Percentiles rank a stretch among this genome's conserved stretches.
These are phyloP conservation scores for Citrus glauca DNA, from an alignment of 345 rosid species.

Conservation along the genomic window DNA sequence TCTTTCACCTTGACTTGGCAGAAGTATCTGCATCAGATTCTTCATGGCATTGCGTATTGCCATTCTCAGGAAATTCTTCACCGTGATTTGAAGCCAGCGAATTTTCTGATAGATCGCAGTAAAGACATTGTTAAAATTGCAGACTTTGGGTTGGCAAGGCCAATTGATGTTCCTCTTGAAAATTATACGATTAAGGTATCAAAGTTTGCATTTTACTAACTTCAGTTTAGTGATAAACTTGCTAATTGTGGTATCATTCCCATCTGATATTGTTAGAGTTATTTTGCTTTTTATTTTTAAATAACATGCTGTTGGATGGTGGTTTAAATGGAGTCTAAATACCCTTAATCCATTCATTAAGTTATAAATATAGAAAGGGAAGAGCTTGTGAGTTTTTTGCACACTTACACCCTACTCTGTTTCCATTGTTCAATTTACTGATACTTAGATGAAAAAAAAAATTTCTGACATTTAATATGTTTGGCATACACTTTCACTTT, in stretches of 20 bases:
- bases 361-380: no score
- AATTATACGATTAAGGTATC: not conserved
- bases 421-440: not conserved
- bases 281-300: not conserved
- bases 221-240: not conserved
- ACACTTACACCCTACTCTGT: not conserved
- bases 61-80: not conserved
- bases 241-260: not conserved
- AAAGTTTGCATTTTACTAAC: not conserved
- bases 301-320: not conserved
- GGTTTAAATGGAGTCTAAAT: not conserved
- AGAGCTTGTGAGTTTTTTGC: no score
- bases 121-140: not conserved
- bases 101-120: not conserved
- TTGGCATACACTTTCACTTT: not conserved
- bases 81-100: not conserved
- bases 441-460: no score
- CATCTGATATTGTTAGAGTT: not conserved
- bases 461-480: not conserved
- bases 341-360: not conserved
- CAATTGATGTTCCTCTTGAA: not conserved
- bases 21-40: conserved; percentile 1
- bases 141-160: not conserved
- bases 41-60: not conserved
- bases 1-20: not conserved